Evolutionary conservation across 192 early-diverging fungal genomes (phyloP).

Genomic region (Linnemannia exigua): DNA sequence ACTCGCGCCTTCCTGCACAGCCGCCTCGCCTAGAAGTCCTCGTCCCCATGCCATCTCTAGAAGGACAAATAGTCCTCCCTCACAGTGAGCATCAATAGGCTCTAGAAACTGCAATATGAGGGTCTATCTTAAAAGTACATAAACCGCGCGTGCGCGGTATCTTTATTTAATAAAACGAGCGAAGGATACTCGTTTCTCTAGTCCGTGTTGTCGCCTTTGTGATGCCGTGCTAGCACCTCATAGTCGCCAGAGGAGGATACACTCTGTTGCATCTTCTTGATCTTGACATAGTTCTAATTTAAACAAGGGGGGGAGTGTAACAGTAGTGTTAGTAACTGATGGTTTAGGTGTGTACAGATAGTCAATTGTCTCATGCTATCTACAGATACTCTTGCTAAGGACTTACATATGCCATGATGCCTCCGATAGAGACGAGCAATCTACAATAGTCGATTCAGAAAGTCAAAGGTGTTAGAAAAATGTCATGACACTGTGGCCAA

Average conservation of each 20-base stretch:
- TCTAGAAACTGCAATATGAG: background rate
- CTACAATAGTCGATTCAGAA: conserved; percentile 32
- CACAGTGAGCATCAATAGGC: background rate
- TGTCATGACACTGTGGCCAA: background rate
- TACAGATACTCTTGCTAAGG: too few relatives aligned
- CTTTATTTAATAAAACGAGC: background rate
- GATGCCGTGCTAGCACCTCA: conserved; percentile 29
- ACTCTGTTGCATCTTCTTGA: conserved; percentile 44
- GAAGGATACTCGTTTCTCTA: conserved; percentile 2
- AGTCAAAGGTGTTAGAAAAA: background rate
- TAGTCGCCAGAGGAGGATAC: conserved; percentile 27
- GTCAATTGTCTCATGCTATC: too few relatives aligned
- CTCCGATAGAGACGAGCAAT: conserved; percentile 66
- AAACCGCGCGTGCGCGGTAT: background rate
- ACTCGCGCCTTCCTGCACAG: background rate
- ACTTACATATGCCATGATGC: conserved; percentile 69
- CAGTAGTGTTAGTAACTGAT: background rate
- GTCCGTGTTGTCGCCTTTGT: conserved; percentile 46
- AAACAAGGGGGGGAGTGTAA: background rate
- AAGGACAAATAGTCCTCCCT: background rate
- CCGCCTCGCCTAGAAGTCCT: background rate
- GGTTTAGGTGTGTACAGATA: too few relatives aligned
- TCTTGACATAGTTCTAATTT: conserved; percentile 43
- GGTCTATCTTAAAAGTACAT: background rate
- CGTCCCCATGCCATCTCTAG: conserved; percentile 5